Evolutionary conservation across 2,329 filamentous ascomycete species (phyloP).

Genomic region (Chaetomium strumarium): DNA sequence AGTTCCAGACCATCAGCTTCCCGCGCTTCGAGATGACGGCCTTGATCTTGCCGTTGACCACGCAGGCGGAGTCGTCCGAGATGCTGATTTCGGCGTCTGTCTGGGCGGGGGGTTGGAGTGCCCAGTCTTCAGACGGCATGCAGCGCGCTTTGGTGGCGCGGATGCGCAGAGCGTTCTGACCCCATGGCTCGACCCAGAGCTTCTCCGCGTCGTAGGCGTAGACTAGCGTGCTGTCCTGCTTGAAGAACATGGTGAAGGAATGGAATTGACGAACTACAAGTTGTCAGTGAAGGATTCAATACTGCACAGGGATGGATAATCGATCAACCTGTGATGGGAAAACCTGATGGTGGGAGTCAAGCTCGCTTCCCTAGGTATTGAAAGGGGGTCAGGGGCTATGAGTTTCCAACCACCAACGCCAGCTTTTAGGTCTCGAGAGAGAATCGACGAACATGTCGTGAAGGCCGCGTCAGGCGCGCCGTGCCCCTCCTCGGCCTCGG

Average conservation of each 20-base stretch:
- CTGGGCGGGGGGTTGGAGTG: background rate
- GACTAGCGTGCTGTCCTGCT: slow-evolving; percentile 5
- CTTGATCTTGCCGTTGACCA: slow-evolving; percentile 4
- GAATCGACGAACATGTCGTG: too few relatives aligned
- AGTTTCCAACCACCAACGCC: too few relatives aligned
- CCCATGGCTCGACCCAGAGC: slow-evolving; percentile 11
- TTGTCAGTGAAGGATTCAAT: too few relatives aligned
- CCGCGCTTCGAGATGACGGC: background rate
- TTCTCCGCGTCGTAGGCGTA: slow-evolving; percentile 10
- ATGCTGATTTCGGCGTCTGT: background rate
- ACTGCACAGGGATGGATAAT: too few relatives aligned
- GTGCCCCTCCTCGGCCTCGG: too few relatives aligned
- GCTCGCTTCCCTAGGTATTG: too few relatives aligned
- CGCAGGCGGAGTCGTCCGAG: background rate
- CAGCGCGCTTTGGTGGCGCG: slow-evolving; percentile 1
- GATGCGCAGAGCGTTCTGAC: slow-evolving; percentile 5
- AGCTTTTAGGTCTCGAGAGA: too few relatives aligned
- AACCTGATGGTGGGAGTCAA: too few relatives aligned
- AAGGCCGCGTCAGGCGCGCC: too few relatives aligned
- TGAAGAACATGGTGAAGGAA: background rate
- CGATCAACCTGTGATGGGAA: too few relatives aligned
- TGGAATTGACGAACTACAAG: too few relatives aligned
- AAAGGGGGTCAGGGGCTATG: too few relatives aligned
- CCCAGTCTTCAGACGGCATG: slow-evolving; percentile 8
- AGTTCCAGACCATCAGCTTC: slow-evolving; percentile 1